phyloP scores from a whole-genome alignment of 768 basidiomycete species.

The Phallus indusiatus region DNA sequence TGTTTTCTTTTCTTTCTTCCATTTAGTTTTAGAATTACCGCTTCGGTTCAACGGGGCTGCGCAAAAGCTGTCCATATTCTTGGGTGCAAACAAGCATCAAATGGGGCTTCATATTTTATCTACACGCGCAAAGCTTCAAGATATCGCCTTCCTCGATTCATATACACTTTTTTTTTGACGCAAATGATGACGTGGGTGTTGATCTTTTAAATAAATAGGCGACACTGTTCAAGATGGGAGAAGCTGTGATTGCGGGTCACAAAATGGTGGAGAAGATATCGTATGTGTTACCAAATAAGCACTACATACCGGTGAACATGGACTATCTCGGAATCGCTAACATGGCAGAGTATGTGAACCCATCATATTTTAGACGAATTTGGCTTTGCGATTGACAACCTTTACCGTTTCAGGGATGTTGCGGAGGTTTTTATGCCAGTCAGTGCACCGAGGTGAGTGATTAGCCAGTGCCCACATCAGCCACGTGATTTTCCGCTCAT shows the following conservation, averaged over 20 bases:
- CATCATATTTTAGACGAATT: neutral
- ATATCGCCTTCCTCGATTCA: neutral
- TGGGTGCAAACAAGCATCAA: constrained; percentile 1
- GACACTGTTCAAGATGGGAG: constrained; percentile 84
- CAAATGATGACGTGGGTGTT: neutral
- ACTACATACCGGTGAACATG: constrained; percentile 88
- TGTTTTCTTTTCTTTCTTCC: no score
- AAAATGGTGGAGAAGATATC: constrained; percentile 45
- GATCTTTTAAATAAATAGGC: constrained; percentile 41
- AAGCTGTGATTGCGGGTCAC: constrained; percentile 61
- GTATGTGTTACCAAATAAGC: constrained; percentile 87
- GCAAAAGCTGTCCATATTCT: neutral
- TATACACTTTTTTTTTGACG: neutral
- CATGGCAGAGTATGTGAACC: constrained; percentile 45
- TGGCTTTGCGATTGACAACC: constrained; percentile 7
- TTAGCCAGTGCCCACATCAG: neutral
- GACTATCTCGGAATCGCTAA: constrained; percentile 64
- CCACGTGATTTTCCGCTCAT: neutral
- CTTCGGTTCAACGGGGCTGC: neutral
- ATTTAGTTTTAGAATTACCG: no score
- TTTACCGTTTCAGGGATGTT: constrained; percentile 36
- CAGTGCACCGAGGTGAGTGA: constrained; percentile 69
- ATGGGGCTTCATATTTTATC: neutral
- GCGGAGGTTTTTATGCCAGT: constrained; percentile 87
- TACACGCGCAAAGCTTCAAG: neutral